phyloP scores from a whole-genome alignment of 305 asterid species.

The Fraxinus greggii region DNA sequence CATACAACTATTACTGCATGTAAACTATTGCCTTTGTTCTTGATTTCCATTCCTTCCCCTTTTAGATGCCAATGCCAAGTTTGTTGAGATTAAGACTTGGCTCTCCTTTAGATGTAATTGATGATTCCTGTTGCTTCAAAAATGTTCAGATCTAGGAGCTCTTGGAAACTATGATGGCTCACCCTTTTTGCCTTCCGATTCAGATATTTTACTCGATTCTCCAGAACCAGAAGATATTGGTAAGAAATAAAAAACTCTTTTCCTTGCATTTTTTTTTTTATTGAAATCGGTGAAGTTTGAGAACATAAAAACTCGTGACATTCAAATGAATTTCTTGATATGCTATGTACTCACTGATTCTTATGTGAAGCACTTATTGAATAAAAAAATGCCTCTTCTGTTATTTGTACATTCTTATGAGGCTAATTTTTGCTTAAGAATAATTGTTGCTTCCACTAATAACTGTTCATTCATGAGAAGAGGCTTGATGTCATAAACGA shows the following conservation, averaged over 20 bases:
- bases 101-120: neutral
- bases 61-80: neutral
- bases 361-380: neutral
- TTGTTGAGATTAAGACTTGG: neutral
- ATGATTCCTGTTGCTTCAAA: conserved; percentile 8
- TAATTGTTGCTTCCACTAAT: neutral
- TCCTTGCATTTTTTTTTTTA: conserved; percentile 13
- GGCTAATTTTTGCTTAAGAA: neutral
- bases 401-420: neutral
- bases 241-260: conserved; percentile 28
- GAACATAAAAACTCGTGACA: neutral
- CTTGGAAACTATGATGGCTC: conserved; percentile 94
- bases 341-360: neutral
- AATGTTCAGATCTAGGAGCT: conserved; percentile 78
- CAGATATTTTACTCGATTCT: conserved; percentile 88
- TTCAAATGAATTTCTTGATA: neutral
- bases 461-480: neutral
- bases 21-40: neutral
- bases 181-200: conserved; percentile 88
- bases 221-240: conserved; percentile 92
- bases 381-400: neutral
- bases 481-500: neutral
- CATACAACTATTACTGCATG: neutral
- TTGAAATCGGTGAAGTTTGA: neutral
- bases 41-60: neutral